These are phyloP conservation scores for Leccinum arenicola DNA, from an alignment of 768 basidiomycete genomes.

Conservation along the genomic window DNA sequence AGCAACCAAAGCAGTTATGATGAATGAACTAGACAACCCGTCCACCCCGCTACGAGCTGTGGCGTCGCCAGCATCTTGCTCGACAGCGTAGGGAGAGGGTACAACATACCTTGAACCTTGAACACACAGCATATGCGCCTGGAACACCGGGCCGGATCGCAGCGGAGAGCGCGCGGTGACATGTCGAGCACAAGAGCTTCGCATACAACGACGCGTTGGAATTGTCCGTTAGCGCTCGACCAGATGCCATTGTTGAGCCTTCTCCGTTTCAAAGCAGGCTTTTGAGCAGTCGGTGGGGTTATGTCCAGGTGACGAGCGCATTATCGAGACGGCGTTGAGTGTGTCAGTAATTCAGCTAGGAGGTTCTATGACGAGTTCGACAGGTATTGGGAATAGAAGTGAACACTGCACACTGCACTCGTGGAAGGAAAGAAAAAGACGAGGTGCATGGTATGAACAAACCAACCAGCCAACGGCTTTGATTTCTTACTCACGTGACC, in stretches of 20 bases:
- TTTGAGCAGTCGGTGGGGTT: slow-evolving; percentile 15
- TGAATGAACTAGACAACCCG: background rate
- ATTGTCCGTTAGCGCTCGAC: slow-evolving; percentile 18
- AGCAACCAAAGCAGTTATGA: background rate
- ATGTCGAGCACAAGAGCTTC: slow-evolving; percentile 29
- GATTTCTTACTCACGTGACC: slow-evolving; percentile 29
- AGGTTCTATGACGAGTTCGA: background rate
- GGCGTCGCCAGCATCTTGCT: background rate
- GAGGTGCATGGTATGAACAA: background rate
- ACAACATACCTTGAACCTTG: slow-evolving; percentile 25
- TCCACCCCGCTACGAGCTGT: background rate
- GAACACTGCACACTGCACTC: background rate
- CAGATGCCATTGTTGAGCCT: slow-evolving; percentile 14
- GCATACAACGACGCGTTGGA: slow-evolving; percentile 15
- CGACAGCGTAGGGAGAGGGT: background rate
- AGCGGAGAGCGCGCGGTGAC: slow-evolving; percentile 27
- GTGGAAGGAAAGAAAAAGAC: background rate
- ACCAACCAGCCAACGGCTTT: background rate
- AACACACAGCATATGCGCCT: slow-evolving; percentile 10
- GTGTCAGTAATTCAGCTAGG: background rate
- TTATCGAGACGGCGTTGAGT: slow-evolving; percentile 1
- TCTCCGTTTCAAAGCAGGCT: slow-evolving; percentile 25
- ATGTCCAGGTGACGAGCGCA: slow-evolving; percentile 16
- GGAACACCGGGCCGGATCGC: slow-evolving; percentile 17
- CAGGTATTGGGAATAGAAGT: background rate